A percentile compares a stretch with the other conserved stretches of the same genome.
Evolutionary conservation across 2,329 filamentous ascomycete genomes (phyloP).

Genomic region (Aureobasidium vineae): DNA sequence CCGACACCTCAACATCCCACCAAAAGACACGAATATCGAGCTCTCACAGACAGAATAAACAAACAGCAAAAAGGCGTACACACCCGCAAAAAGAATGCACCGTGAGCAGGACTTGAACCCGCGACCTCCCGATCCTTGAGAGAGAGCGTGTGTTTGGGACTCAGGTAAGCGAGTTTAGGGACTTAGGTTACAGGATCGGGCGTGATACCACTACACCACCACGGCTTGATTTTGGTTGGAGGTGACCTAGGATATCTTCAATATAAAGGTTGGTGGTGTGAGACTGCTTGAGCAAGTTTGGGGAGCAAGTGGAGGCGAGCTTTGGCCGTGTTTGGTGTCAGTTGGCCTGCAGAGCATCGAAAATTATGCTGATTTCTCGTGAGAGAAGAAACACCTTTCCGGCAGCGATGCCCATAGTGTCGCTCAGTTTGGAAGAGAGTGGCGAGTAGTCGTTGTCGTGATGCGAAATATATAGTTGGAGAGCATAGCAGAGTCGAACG

Average conservation of each 20-base stretch:
- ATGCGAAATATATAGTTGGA: background rate
- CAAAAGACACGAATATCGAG: too few species aligned
- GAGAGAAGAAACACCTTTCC: too few species aligned
- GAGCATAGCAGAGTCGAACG: background rate
- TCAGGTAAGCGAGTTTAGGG: background rate
- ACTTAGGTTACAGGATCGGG: background rate
- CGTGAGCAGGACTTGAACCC: background rate
- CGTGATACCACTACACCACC: background rate
- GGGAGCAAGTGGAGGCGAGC: background rate
- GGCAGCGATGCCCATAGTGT: too few species aligned
- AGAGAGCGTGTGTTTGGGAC: background rate
- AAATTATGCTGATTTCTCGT: too few species aligned
- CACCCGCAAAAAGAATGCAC: background rate
- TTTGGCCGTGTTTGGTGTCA: background rate
- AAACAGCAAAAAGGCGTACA: too few species aligned
- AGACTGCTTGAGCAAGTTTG: background rate
- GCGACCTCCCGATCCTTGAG: background rate
- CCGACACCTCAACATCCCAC: too few species aligned
- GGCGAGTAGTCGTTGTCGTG: background rate
- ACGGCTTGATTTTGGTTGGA: background rate
- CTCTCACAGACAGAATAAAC: too few species aligned
- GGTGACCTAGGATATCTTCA: background rate
- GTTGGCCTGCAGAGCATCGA: too few species aligned
- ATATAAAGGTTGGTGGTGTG: background rate
- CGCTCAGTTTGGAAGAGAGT: background rate